Evolutionary conservation across 2,329 filamentous ascomycete species (phyloP), one percentile per base, ranked within the genome.

Genomic region (Colletotrichum godetiae): DNA sequence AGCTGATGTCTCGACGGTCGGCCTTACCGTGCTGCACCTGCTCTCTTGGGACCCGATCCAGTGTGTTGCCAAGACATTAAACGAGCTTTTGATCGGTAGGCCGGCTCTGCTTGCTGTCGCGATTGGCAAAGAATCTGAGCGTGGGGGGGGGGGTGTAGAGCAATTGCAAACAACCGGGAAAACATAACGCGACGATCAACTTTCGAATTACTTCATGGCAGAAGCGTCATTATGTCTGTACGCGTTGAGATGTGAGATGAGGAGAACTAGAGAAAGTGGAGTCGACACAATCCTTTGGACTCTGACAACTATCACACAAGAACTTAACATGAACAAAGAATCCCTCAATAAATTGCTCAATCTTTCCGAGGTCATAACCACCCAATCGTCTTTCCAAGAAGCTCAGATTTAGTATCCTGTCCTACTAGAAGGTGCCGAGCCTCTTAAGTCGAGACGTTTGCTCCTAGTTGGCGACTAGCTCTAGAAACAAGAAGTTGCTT

Each of bases 1-100:
- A 55, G 27, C n/a, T 15, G n/a, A 24, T 55, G 27, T 31, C 13
- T 19, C 29, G 10, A 13, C 37, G 5, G 58, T n/a, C 15, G 22
- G 35, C 24, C 13, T 22, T 42, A 11, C 2, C 42, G 12, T 31
- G 24, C 29, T 64, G 13, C 49, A 64, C 61, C 61, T 55, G 61
- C 61, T 64, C 10, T 64, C 49, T 35, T 53, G 61, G 61, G 61
- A 3, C n/a, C 8, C 33, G 2, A 10, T 27, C 1, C 12, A 42
- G 33, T 10, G 27, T 52, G 42, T 29, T 33, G 60, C 60, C 60
- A 62, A 62, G 60, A 19, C 60, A 15, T 62, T 52, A 62, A 35
- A 52, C 60, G 42, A 62, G 60, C 19, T 19, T 46, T 19, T 29
- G 42, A 13, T 29, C 27, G n/a, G 19, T 22, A 49, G 31, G 33